Percentiles rank a stretch among this genome's conserved stretches.
Conservation (phyloP, 352 stramenopile genomes). For the Globisporangium mamillatum region DNA sequence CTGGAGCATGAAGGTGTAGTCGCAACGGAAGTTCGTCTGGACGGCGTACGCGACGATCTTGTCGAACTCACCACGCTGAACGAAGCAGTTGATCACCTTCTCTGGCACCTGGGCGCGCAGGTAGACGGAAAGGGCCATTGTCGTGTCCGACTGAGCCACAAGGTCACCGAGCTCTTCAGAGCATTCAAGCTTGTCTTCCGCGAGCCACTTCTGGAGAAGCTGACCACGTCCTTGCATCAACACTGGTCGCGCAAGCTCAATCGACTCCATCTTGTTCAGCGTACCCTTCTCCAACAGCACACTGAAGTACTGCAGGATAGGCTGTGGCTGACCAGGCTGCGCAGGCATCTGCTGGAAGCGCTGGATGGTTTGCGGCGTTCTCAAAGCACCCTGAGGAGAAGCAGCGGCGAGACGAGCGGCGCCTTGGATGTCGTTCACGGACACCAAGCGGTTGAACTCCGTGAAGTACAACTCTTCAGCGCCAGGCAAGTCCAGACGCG, state of each 20-base stretch:
- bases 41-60: conserved; percentile 97
- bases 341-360: conserved; percentile 98
- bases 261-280: conserved; percentile 99
- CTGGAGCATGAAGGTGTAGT: conserved; percentile 99
- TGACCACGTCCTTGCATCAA: conserved; percentile 96
- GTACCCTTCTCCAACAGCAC: conserved; percentile 97
- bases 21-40: conserved; percentile 97
- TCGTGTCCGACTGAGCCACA: conserved; percentile 94
- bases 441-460: conserved; percentile 96
- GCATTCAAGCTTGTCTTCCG: conserved; percentile 98
- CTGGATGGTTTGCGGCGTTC: conserved; percentile 98
- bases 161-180: conserved; percentile 97
- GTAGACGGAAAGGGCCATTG: conserved; percentile 98
- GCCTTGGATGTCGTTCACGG: conserved; percentile 80
- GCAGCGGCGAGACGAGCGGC: conserved; percentile 89
- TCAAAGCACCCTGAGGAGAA: conserved; percentile 88
- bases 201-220: conserved; percentile 99
- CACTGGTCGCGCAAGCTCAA: conserved; percentile 98
- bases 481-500: conserved; percentile 95
- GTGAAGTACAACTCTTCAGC: conserved; percentile 98
- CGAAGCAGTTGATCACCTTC: conserved; percentile 99
- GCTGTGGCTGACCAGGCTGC: conserved; percentile 94
- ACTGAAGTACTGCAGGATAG: conserved; percentile 99
- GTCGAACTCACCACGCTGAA: conserved; percentile 98
- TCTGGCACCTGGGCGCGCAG: conserved; percentile 96